phyloP scores from a whole-genome alignment of 768 basidiomycete genomes.

The Paxillus involutus region DNA sequence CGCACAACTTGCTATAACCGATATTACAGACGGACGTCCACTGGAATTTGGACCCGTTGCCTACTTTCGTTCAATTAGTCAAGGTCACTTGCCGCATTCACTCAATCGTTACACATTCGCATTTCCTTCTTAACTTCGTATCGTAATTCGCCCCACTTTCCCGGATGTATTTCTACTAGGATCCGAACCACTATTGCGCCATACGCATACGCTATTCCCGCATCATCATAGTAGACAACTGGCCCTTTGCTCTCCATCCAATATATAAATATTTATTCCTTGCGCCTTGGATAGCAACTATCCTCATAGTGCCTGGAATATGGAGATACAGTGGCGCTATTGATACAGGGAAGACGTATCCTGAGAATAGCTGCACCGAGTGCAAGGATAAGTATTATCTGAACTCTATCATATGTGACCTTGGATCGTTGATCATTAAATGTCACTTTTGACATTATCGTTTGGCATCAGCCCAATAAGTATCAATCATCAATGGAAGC shows the following conservation, averaged over 20 bases:
- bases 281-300: background rate
- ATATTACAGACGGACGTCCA: constrained; percentile 17
- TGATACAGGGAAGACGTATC: too few species aligned
- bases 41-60: constrained; percentile 29
- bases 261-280: background rate
- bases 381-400: too few species aligned
- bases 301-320: too few species aligned
- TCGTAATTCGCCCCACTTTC: constrained; percentile 1
- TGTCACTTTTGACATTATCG: too few species aligned
- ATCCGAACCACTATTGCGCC: background rate
- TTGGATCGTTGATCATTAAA: too few species aligned
- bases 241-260: background rate
- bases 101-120: background rate
- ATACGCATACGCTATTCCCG: background rate
- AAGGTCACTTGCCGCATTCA: too few species aligned
- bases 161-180: constrained; percentile 19
- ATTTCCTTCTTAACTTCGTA: constrained; percentile 1
- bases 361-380: too few species aligned
- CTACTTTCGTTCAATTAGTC: constrained; percentile 6
- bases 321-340: too few species aligned
- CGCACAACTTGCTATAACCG: constrained; percentile 11
- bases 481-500: too few species aligned
- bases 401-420: too few species aligned
- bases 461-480: too few species aligned
- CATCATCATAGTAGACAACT: background rate